Percentiles rank a stretch among this genome's conserved stretches.
These are phyloP conservation scores for Saccharomycopsis sp. DNA, from an alignment of 805 yeast species.

Conservation along the genomic window DNA sequence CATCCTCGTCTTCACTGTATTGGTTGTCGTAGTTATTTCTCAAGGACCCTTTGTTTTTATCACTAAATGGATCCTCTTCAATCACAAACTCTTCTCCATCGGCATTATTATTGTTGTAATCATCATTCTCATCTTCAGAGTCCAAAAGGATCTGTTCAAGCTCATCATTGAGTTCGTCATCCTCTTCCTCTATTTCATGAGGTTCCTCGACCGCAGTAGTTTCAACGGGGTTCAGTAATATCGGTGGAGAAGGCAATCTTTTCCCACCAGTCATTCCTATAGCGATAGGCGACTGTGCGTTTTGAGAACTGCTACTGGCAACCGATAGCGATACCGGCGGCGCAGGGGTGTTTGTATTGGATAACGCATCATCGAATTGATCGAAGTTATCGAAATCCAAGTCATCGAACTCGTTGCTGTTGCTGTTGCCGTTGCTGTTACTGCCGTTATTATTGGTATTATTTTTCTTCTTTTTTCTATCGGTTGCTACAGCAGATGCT, in stretches of 20 bases:
- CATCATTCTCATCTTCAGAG: slow-evolving; percentile 10
- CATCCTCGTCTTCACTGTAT: background rate
- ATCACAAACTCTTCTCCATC: slow-evolving; percentile 6
- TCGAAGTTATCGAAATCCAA: slow-evolving; percentile 20
- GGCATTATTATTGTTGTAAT: slow-evolving; percentile 2
- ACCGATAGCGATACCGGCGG: background rate
- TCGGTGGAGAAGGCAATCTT: background rate
- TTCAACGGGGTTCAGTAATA: background rate
- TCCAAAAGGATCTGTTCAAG: slow-evolving; percentile 8
- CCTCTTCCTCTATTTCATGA: background rate
- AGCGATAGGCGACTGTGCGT: background rate
- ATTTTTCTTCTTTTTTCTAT: background rate
- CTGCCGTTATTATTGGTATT: background rate
- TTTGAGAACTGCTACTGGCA: background rate
- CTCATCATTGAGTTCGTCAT: slow-evolving; percentile 14
- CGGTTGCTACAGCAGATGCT: background rate
- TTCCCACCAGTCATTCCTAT: background rate
- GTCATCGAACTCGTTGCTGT: slow-evolving; percentile 10
- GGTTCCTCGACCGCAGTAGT: background rate
- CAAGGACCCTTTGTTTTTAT: background rate
- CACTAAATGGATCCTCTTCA: slow-evolving; percentile 12
- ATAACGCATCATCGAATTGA: slow-evolving; percentile 19
- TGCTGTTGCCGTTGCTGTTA: background rate
- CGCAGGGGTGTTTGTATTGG: slow-evolving; percentile 2
- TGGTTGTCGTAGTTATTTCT: background rate